Conservation (phyloP, 176 grass and related monocot species). For the Elymus sibiricus region DNA sequence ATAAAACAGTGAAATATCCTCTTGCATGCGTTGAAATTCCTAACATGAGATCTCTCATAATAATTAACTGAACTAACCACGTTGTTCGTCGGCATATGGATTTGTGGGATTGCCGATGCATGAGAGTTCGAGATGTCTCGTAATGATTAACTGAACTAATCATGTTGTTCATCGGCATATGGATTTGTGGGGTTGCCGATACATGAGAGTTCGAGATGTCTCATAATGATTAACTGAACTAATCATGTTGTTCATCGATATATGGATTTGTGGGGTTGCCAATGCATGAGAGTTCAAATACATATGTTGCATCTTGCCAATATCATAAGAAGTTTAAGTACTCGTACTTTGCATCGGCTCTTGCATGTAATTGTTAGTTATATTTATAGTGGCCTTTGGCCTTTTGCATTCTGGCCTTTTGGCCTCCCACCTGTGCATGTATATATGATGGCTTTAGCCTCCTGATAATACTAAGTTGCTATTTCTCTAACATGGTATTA, state of each 20-base stretch:
- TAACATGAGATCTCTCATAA: background rate
- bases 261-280: background rate
- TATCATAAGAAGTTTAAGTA: background rate
- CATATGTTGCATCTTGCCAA: background rate
- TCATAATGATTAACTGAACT: background rate
- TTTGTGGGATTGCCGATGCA: background rate
- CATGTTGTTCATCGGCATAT: background rate
- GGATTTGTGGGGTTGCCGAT: background rate
- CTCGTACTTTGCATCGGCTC: background rate
- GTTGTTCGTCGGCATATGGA: background rate
- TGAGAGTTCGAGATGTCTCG: background rate
- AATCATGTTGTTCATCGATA: background rate
- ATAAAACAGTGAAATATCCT: background rate
- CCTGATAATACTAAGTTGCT: too few relatives aligned
- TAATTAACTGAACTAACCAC: background rate
- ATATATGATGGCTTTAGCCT: too few relatives aligned
- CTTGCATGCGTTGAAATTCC: background rate
- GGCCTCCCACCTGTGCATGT: too few relatives aligned
- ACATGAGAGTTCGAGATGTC: background rate
- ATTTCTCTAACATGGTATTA: too few relatives aligned
- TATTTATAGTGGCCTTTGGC: too few relatives aligned
- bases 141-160: background rate
- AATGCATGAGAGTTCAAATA: background rate
- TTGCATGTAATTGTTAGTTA: background rate
- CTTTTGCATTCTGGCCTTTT: too few relatives aligned